A percentile compares a stretch with the other conserved stretches of the same genome.
phyloP scores from a whole-genome alignment of 768 basidiomycete genomes.

The Mrakia frigida region DNA sequence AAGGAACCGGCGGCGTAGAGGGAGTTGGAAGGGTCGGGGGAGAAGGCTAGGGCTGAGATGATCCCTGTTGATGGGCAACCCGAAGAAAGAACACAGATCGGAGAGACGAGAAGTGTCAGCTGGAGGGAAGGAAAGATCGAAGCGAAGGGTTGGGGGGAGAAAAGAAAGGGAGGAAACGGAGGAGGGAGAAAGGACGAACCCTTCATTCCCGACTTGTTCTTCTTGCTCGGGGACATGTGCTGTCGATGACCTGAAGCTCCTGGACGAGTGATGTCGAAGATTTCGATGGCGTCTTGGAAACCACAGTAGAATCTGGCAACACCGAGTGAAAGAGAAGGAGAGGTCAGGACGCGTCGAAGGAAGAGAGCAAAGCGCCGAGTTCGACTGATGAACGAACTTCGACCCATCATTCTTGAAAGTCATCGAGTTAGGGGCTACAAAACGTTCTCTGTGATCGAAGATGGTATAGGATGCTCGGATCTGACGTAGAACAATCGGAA shows the following conservation, averaged over 20 bases:
- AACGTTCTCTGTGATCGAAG: conserved; percentile 87
- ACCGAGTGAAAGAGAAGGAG: neutral
- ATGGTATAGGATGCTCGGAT: conserved; percentile 86
- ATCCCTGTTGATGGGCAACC: conserved; percentile 63
- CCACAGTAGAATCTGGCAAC: conserved; percentile 71
- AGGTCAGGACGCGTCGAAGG: no score
- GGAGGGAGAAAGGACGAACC: conserved; percentile 50
- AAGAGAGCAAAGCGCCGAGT: neutral
- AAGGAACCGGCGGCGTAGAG: conserved; percentile 78
- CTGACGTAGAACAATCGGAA: conserved; percentile 46
- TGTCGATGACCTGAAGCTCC: conserved; percentile 64
- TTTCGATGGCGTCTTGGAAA: conserved; percentile 75
- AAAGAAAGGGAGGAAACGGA: neutral
- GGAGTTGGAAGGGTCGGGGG: conserved; percentile 52
- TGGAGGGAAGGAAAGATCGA: neutral
- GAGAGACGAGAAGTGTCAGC: neutral
- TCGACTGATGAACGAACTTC: conserved; percentile 50
- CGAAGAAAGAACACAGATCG: no score
- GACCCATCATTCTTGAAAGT: conserved; percentile 66
- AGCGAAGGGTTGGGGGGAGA: neutral
- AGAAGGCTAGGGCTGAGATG: conserved; percentile 76
- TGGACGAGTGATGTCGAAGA: conserved; percentile 69
- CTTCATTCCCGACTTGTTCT: conserved; percentile 79
- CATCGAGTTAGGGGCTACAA: conserved; percentile 77
- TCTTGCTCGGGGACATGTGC: conserved; percentile 64